These are phyloP conservation scores for Salix suchowensis DNA, from an alignment of 345 rosid genomes.

Conservation along the genomic window DNA sequence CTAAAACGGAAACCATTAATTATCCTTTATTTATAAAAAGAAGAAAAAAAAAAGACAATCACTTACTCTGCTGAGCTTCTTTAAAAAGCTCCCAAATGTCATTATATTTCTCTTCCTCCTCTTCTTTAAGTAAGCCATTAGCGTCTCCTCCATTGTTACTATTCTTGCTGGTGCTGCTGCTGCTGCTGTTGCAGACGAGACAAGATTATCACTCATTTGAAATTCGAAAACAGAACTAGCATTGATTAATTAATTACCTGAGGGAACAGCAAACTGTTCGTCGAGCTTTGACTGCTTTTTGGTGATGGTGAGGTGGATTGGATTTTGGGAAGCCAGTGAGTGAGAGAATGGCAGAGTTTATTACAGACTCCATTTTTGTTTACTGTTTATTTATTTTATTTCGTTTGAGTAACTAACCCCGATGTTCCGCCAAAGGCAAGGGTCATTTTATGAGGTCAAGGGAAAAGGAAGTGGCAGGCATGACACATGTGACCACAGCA, in stretches of 20 bases:
- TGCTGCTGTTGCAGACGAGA: too few relatives aligned
- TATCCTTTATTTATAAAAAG: background rate
- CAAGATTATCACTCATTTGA: background rate
- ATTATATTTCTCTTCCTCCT: slow-evolving; percentile 32
- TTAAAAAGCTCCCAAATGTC: slow-evolving; percentile 59
- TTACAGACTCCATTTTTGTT: slow-evolving; percentile 22
- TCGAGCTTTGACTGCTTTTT: slow-evolving; percentile 9
- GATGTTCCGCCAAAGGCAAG: too few relatives aligned
- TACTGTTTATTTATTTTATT: too few relatives aligned
- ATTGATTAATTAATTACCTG: slow-evolving; percentile 3
- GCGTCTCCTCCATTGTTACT: slow-evolving; percentile 43
- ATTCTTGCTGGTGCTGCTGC: too few relatives aligned
- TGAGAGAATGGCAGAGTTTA: slow-evolving; percentile 27
- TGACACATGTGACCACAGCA: too few relatives aligned
- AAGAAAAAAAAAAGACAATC: background rate
- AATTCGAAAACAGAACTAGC: background rate
- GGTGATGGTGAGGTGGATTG: background rate
- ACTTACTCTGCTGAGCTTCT: slow-evolving; percentile 75
- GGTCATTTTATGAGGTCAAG: too few relatives aligned
- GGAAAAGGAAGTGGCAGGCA: too few relatives aligned
- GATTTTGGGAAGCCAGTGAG: slow-evolving; percentile 12
- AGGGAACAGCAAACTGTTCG: slow-evolving; percentile 19
- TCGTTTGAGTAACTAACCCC: too few relatives aligned
- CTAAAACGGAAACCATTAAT: slow-evolving; percentile 19
- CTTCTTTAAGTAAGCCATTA: slow-evolving; percentile 25